Percentiles rank a stretch among this genome's conserved stretches.
phyloP scores from a whole-genome alignment of 139 green algal genomes.

The Chlamydomonas sp. region DNA sequence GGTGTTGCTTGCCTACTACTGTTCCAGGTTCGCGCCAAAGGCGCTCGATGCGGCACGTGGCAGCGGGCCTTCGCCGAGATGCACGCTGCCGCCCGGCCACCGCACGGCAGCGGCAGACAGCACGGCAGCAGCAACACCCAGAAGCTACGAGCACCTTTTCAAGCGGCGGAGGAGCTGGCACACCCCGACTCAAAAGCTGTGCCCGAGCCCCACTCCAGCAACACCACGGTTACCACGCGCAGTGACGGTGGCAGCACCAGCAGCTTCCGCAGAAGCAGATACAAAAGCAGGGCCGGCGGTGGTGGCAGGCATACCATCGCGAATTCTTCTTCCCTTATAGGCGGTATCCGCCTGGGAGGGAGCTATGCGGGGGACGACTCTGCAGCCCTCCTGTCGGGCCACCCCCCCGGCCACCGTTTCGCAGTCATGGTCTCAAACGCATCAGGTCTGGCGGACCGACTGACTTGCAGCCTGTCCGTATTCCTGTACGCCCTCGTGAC shows the following conservation, averaged over 20 bases:
- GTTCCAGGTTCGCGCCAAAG: neutral
- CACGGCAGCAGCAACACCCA: too few species aligned
- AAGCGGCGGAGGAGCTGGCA: neutral
- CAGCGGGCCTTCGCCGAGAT: neutral
- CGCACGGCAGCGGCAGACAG: neutral
- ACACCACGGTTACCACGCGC: too few species aligned
- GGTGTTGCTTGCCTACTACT: too few species aligned
- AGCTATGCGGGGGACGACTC: too few species aligned
- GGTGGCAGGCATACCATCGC: too few species aligned
- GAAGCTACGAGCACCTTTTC: neutral
- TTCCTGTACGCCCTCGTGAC: constrained; percentile 4
- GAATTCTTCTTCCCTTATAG: too few species aligned
- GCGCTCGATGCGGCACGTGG: neutral
- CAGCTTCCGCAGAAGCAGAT: neutral
- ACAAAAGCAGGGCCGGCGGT: neutral
- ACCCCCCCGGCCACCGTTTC: neutral
- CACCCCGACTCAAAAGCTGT: neutral
- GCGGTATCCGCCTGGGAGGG: too few species aligned
- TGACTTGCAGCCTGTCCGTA: neutral
- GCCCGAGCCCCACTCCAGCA: neutral
- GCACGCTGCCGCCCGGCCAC: neutral
- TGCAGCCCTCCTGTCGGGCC: too few species aligned
- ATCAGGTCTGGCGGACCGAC: constrained; percentile 7
- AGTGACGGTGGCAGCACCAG: too few species aligned
- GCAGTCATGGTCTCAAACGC: neutral